Evolutionary conservation across 2,329 filamentous ascomycete species (phyloP), one percentile per base, ranked within the genome.

Genomic region (Furcasterigmium sp.): DNA sequence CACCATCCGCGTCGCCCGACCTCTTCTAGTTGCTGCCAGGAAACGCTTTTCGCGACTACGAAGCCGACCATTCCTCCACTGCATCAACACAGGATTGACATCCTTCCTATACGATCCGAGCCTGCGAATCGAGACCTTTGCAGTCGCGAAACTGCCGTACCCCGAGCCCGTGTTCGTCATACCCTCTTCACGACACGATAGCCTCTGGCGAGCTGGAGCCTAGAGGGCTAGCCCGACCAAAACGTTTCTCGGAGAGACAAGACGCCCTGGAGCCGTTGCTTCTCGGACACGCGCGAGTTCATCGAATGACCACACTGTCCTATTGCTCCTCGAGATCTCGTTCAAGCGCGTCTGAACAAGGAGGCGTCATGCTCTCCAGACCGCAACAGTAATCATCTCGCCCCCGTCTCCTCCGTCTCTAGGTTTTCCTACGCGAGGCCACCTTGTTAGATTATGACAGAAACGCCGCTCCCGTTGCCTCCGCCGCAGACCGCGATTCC

Each of bases 331-430:
- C 18, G 43, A 36, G 37, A 15, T 15, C 15, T 28, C 32, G 29
- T 45, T 37, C 23, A 26, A 32, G 64, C 64, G 63, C 69, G 63
- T 70, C 62, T 56, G 58, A 53, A 56, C 63, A 62, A 66, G 30
- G 69, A 73, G 70, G 68, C 74, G 76, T 76, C 73, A 81, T 81
- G 77, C 73, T 68, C 67, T 64, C 70, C 72, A 69, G 65, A 70
- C 64, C 63, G 62, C 65, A 62, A 63, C 70, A 61, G 64, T 79
- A 76, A 73, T 62, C 56, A 61, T 57, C 57, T 59, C 56, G 62
- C 61, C 59, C 64, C 65, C 57, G 56, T 50, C 56, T 54, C 57
- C 58, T 57, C 59, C 49, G 54, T 53, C 48, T 43, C n/a, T 53
- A 48, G 53, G 23, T 11, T 52, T 53, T 51, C 52, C 55, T 63